phyloP scores from a whole-genome alignment of 1,284 basidiomycete genomes.

The Cerrena zonata region DNA sequence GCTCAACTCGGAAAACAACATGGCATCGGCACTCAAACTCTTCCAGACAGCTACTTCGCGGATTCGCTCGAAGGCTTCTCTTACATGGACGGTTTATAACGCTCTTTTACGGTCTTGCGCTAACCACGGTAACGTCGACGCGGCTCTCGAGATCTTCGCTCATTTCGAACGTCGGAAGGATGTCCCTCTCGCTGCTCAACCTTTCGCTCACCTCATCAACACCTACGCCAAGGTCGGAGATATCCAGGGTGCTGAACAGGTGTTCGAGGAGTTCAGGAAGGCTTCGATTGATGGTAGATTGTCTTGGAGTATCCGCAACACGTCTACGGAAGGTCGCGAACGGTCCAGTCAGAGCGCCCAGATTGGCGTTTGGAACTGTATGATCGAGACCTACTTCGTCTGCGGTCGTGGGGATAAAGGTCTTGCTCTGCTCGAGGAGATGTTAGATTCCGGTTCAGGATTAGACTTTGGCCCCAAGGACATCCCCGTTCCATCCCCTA shows the following conservation, averaged over 20 bases:
- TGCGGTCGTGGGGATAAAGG: conserved; percentile 61
- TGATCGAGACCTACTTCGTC: conserved; percentile 73
- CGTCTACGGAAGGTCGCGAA: neutral
- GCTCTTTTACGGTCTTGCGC: conserved; percentile 65
- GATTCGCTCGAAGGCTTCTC: conserved; percentile 28
- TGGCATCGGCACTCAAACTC: conserved; percentile 63
- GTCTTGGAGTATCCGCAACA: neutral
- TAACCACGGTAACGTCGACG: conserved; percentile 51
- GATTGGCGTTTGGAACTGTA: conserved; percentile 62
- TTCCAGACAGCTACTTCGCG: conserved; percentile 62
- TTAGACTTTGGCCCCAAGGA: conserved; percentile 34
- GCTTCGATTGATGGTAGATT: conserved; percentile 31
- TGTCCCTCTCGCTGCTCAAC: conserved; percentile 35
- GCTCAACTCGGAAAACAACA: conserved; percentile 64
- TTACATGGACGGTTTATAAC: conserved; percentile 44
- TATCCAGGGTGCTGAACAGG: conserved; percentile 53
- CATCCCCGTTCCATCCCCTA: conserved; percentile 52
- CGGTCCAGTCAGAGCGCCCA: conserved; percentile 13
- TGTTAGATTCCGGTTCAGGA: conserved; percentile 53
- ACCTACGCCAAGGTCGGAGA: conserved; percentile 55
- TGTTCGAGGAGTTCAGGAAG: conserved; percentile 61
- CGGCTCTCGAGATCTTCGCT: conserved; percentile 65
- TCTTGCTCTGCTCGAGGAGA: conserved; percentile 64
- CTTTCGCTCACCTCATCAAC: conserved; percentile 59
- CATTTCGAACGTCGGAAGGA: conserved; percentile 51